Evolutionary conservation across 176 grass and related monocot species (phyloP).

Genomic region (Oryza meridionalis): DNA sequence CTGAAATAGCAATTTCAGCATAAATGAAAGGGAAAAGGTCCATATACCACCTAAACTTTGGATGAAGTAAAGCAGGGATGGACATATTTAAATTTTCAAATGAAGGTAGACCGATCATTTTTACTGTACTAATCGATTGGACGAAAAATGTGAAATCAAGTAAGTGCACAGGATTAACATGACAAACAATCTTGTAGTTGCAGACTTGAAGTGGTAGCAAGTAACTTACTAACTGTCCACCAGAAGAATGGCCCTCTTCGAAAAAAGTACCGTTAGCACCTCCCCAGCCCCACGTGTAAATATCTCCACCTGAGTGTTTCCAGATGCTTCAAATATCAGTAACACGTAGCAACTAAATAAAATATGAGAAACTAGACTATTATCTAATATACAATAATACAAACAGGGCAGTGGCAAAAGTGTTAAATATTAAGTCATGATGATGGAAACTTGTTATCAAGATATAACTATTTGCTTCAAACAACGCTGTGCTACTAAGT

Average conservation of each 20-base stretch:
- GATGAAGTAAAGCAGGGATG: neutral
- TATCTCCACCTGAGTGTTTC: constrained; percentile 63
- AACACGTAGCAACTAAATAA: constrained; percentile 28
- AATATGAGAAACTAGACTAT: neutral
- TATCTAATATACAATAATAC: neutral
- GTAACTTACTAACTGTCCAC: constrained; percentile 79
- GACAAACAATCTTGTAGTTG: too few relatives aligned
- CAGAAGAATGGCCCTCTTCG: constrained; percentile 84
- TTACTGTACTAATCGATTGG: neutral
- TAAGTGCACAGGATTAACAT: neutral
- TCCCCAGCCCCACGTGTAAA: constrained; percentile 98
- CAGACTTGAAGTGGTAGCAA: neutral
- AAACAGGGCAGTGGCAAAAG: neutral
- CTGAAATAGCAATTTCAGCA: constrained; percentile 4
- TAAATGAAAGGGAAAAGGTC: neutral
- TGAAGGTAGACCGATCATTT: too few relatives aligned
- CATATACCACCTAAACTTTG: too few relatives aligned
- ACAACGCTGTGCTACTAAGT: constrained; percentile 15
- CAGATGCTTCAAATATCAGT: constrained; percentile 28
- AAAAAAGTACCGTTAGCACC: constrained; percentile 91
- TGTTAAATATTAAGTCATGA: neutral
- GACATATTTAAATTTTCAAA: neutral
- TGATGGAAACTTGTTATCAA: neutral
- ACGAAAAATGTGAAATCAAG: neutral
- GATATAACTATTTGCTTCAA: neutral